Conservation (phyloP, 495 filamentous ascomycete genomes). For the Thozetella sp. region DNA sequence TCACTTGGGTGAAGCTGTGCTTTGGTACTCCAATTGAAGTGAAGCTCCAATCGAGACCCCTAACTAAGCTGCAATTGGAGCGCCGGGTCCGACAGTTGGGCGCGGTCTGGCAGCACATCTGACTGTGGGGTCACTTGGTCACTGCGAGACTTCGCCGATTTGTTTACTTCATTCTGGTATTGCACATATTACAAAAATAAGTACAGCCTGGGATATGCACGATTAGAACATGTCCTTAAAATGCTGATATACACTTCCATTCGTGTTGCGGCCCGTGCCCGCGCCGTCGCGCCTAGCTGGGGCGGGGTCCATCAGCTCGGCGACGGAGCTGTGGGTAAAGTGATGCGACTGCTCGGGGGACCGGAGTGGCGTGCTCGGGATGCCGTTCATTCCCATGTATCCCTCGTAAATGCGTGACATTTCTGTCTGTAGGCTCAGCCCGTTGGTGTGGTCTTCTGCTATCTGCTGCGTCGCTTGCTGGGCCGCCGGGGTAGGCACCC, state of each 20-base stretch:
- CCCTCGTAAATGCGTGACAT: slow-evolving; percentile 48
- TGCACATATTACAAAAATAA: not conserved
- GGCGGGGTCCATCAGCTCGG: not conserved
- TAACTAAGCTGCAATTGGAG: no score
- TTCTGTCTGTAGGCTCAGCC: slow-evolving; percentile 41
- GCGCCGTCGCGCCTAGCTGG: not conserved
- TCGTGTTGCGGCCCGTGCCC: not conserved
- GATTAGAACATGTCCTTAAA: slow-evolving; percentile 32
- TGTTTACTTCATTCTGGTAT: not conserved
- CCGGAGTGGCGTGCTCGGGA: slow-evolving; percentile 5
- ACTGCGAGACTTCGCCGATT: not conserved
- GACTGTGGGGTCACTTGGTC: no score
- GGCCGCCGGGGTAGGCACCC: slow-evolving; percentile 7
- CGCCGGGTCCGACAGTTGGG: no score
- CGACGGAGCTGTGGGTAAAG: not conserved
- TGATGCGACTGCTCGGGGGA: not conserved
- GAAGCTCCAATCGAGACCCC: no score
- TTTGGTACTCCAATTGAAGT: no score
- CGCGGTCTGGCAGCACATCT: no score
- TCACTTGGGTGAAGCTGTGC: no score
- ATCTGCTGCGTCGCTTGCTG: slow-evolving; percentile 10
- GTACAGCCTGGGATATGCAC: not conserved
- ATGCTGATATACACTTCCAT: slow-evolving; percentile 25
- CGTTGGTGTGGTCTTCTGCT: slow-evolving; percentile 28
- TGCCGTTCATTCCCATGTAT: slow-evolving; percentile 26